Evolutionary conservation across 2,329 filamentous ascomycete genomes (phyloP).

Genomic region (Xylariaceae sp.): DNA sequence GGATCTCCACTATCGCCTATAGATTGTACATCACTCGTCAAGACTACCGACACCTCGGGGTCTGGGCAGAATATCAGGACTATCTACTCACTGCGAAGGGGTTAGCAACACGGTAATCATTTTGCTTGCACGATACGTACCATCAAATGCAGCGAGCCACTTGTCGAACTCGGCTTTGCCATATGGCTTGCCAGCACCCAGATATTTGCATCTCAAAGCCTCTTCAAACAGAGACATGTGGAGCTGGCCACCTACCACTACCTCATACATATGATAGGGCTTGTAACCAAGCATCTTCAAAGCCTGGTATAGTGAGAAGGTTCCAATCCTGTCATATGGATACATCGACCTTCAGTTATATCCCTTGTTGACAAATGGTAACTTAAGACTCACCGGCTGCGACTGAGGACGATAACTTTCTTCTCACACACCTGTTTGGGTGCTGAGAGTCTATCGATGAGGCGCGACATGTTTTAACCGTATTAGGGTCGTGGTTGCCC

Average conservation of each 20-base stretch:
- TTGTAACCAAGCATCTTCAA: slow-evolving; percentile 35
- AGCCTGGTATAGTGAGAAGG: slow-evolving; percentile 35
- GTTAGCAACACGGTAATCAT: slow-evolving; percentile 1
- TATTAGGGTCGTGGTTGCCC: not conserved
- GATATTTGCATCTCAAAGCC: slow-evolving; percentile 32
- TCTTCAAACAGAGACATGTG: slow-evolving; percentile 33
- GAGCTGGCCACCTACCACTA: slow-evolving; percentile 11
- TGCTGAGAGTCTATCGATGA: slow-evolving; percentile 30
- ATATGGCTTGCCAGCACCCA: slow-evolving; percentile 32
- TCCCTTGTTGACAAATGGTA: not conserved
- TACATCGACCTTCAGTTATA: not conserved
- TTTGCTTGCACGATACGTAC: slow-evolving; percentile 10
- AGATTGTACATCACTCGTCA: not conserved
- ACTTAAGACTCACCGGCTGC: slow-evolving; percentile 26
- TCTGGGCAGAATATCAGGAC: not conserved
- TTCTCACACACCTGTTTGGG: slow-evolving; percentile 28
- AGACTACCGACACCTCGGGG: not conserved
- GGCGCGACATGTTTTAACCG: slow-evolving; percentile 27
- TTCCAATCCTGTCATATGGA: slow-evolving; percentile 32
- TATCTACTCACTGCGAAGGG: slow-evolving; percentile 3
- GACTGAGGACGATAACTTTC: slow-evolving; percentile 32
- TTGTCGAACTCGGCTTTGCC: slow-evolving; percentile 37
- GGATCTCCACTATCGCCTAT: slow-evolving; percentile 34
- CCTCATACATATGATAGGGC: slow-evolving; percentile 36
- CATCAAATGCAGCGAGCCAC: slow-evolving; percentile 37